phyloP scores from a whole-genome alignment of 2,329 filamentous ascomycete species.

The Beauveria caledonica region DNA sequence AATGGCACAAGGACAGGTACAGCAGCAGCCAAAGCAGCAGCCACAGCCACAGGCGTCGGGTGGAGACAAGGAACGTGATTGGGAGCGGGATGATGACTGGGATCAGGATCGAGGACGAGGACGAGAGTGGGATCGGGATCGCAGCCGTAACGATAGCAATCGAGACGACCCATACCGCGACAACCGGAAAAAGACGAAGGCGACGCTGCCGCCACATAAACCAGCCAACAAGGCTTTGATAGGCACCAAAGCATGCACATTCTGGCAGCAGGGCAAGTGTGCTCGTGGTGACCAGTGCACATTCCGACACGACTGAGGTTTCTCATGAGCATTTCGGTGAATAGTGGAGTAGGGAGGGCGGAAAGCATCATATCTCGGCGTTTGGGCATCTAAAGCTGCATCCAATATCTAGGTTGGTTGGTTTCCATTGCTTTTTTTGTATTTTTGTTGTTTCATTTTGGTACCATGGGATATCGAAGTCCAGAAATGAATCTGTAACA shows the following conservation, averaged over 20 bases:
- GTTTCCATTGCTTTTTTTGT: not conserved
- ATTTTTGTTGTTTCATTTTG: not conserved
- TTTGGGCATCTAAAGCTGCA: not conserved
- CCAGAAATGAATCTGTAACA: not conserved
- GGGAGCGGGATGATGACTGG: constrained; percentile 17
- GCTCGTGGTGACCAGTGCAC: constrained; percentile 67
- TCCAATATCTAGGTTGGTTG: not conserved
- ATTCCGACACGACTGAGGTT: constrained; percentile 53
- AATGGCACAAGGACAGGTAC: constrained; percentile 30
- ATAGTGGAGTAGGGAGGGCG: not conserved
- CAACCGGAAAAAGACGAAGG: constrained; percentile 30
- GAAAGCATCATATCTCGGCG: constrained; percentile 4
- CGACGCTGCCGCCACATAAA: constrained; percentile 32
- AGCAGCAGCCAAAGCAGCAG: constrained; percentile 4
- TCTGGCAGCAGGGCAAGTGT: constrained; percentile 63
- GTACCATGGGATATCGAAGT: not conserved
- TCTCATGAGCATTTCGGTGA: not conserved
- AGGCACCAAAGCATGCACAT: constrained; percentile 61
- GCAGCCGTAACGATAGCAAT: constrained; percentile 26
- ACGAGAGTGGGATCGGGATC: constrained; percentile 26
- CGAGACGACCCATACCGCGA: constrained; percentile 26
- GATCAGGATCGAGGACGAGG: constrained; percentile 2
- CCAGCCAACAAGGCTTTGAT: constrained; percentile 48
- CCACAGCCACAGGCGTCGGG: constrained; percentile 12
- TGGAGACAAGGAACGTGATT: constrained; percentile 19